A percentile compares a stretch with the other conserved stretches of the same genome.
Conservation (phyloP, 371 early-diverging fungal genomes). For the Mucor piriformis region DNA sequence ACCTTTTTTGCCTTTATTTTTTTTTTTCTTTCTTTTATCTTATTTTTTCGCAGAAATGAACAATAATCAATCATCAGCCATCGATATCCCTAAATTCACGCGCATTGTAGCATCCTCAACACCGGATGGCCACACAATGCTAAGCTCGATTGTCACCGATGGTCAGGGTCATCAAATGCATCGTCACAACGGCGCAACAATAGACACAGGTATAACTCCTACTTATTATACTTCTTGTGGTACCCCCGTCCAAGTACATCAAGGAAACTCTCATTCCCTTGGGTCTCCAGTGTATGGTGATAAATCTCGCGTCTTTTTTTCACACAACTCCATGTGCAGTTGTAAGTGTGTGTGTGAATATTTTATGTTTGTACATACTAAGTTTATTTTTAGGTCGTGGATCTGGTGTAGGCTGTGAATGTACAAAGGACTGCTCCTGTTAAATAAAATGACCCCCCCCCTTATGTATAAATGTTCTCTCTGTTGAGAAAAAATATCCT, state of each 20-base stretch:
- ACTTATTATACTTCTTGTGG: slow-evolving; percentile 23
- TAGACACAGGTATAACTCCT: slow-evolving; percentile 22
- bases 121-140: slow-evolving; percentile 11
- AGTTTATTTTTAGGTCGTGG: slow-evolving; percentile 16
- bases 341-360: slow-evolving; percentile 20
- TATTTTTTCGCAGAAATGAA: slow-evolving; percentile 3
- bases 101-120: slow-evolving; percentile 9
- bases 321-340: slow-evolving; percentile 18
- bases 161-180: not conserved
- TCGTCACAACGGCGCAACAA: not conserved
- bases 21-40: not conserved
- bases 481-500: too few relatives aligned
- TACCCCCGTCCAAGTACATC: not conserved
- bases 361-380: not conserved
- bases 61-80: slow-evolving; percentile 11
- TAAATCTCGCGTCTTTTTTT: slow-evolving; percentile 22
- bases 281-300: slow-evolving; percentile 25
- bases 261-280: not conserved
- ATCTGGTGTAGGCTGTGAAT: slow-evolving; percentile 30
- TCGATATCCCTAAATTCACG: slow-evolving; percentile 11
- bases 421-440: slow-evolving; percentile 20
- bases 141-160: slow-evolving; percentile 16
- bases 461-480: too few relatives aligned
- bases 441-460: slow-evolving; percentile 23
- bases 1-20: not conserved